Evolutionary conservation across 208 protist genomes (phyloP).

Genomic region (Perkinsela sp.): DNA sequence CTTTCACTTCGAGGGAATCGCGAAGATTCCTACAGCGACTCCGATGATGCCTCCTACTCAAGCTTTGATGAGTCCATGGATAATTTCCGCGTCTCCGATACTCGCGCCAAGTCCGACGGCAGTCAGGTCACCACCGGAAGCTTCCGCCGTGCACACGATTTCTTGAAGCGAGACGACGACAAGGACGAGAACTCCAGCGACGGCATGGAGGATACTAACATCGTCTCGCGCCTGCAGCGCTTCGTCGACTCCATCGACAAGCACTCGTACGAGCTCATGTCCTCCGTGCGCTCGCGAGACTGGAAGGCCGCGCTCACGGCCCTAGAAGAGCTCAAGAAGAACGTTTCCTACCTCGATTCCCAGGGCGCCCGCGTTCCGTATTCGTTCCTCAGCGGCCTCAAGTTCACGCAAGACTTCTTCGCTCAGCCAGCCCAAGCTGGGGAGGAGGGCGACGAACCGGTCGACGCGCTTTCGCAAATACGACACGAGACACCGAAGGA

Average conservation of each 20-base stretch:
- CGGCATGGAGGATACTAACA: not conserved
- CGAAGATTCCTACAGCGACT: not conserved
- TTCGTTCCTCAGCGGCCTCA: not conserved
- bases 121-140: not conserved
- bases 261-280: not conserved
- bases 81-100: not conserved
- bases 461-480: not conserved
- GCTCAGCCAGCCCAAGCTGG: not conserved
- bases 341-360: not conserved
- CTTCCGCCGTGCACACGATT: not conserved
- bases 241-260: not conserved
- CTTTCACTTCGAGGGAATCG: not conserved
- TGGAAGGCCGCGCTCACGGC: not conserved
- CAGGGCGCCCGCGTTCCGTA: not conserved
- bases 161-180: not conserved
- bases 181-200: not conserved
- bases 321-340: not conserved
- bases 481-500: not conserved
- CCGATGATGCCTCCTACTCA: not conserved
- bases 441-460: not conserved
- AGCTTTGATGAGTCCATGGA: not conserved
- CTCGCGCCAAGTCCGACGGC: not conserved
- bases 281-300: not conserved
- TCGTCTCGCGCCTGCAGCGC: not conserved
- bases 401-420: not conserved